Evolutionary conservation across 2,329 filamentous ascomycete genomes (phyloP), one percentile per base, ranked within the genome.

Genomic region (Xylaria sp.): DNA sequence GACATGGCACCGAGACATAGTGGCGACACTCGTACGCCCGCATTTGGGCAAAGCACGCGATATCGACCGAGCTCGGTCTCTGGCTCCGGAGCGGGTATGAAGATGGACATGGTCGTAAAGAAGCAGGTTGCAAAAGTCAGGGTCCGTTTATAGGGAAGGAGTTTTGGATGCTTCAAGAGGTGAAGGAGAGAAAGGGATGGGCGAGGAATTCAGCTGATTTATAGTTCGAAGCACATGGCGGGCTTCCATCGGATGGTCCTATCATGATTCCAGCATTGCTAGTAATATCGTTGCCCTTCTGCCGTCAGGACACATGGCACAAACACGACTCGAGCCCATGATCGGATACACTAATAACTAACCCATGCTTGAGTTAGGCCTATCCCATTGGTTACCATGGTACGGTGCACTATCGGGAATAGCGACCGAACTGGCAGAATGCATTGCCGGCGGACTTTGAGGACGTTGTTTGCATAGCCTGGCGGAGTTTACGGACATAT

Each of bases 1-100:
- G 80, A 84, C 86, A 88, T 88, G 58, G 82, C 84, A 39, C 87
- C 87, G 1, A 89, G 80, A 52, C 79, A 79, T n/a, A 88, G 80
- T 2, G 85, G 86, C 10, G 84, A 87, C 3, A 88, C 86, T 37
- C 85, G 82, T 55, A 89, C 78, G 10, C 83, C 83, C 1, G 85
- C 85, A 0, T 79, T 84, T 10, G 84, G 81, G 28, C 84, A 83
- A 54, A 89, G 83, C 34, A 88, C 76, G 9, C 87, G 85, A 70
- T 85, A 84, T 46, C 84, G 82, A 48, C 85, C 87, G 52, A 89
- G 81, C 75, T 85, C 82, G 8, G 87, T 88, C 59, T 80, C 70
- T 41, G 83, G 83, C 63, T 81, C 78, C 1, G 80, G 81, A n/a
- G 80, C 78, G 20, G 65, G 23, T n/a, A 13, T 1, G 2, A 52